Base-by-base conservation (phyloP, 345 rosid genomes). In the Hypericum androsaemum region DNA sequence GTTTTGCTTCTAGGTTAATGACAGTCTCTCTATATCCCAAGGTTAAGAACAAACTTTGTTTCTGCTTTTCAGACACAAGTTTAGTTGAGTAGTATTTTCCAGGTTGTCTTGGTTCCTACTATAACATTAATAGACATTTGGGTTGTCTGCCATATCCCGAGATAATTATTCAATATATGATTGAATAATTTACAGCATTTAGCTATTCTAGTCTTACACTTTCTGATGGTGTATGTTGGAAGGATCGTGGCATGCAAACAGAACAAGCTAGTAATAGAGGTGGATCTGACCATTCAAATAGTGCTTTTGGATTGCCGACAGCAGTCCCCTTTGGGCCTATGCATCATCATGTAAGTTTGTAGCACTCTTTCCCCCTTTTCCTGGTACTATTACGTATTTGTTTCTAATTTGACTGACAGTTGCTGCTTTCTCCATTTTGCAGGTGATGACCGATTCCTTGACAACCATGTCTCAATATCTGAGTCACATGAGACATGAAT, bases 381-480 rank as follows among this genome's bases (percentile, higher is more conserved):
- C 11, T 42, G 49, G 22, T 39, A 39, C 55, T 37, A 47, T 54
- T 6, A 40, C 42, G 58, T 10, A 12, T 22, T 60, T 41, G n/a
- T 39, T 47, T 37, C 5, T 46, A 46, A 46, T 46, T 2, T 5
- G 1, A 10, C 7, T 32, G 7, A 46, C 8, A 41, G 57, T 60
- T 61, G 45, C 42, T 51, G 43, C 10, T 37, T 53, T 41, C 3
- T 60, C 13, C 12, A 35, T 15, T 53, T 54, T 76, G 55, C 59
- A 81, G 94, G 82, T 84, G 10, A 71, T 81, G 58, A 77, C 77
- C 46, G 86, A 84, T 70, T 71, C 94, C 43, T 66, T 84, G 62
- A 74, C 83, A 46, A 84, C 94, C 41, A 67, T 81, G 74, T 65
- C 80, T 16, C 88, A 77, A 52, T 81, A 74, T 65, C 67, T 84